phyloP scores from a whole-genome alignment of 306 rosid species.

The Trifolium fragiferum region DNA sequence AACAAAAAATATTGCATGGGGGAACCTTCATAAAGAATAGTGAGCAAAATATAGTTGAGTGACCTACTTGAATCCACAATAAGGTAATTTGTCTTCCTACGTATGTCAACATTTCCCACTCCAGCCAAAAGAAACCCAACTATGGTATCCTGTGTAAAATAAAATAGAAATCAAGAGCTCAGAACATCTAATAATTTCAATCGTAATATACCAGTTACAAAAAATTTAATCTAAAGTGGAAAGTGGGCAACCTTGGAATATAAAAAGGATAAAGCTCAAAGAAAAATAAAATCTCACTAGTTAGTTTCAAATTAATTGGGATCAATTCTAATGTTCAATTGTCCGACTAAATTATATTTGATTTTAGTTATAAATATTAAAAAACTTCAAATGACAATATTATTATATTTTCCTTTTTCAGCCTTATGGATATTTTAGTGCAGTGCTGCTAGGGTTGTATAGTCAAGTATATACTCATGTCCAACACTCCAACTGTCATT shows the following conservation, averaged over 20 bases:
- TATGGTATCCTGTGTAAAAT: slow-evolving; percentile 72
- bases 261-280: slow-evolving; percentile 15
- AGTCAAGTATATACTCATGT: slow-evolving; percentile 1
- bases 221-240: slow-evolving; percentile 1
- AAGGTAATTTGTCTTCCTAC: slow-evolving; percentile 94
- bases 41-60: not conserved
- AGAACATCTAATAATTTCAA: slow-evolving; percentile 12
- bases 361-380: slow-evolving; percentile 4
- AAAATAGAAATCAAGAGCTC: slow-evolving; percentile 13
- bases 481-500: not conserved
- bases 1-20: slow-evolving; percentile 32
- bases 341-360: not conserved
- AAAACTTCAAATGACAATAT: not conserved
- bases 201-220: slow-evolving; percentile 18
- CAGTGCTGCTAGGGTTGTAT: not conserved
- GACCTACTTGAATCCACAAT: slow-evolving; percentile 90
- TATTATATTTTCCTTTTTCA: not conserved
- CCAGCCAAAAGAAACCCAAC: slow-evolving; percentile 96
- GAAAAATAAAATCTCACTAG: slow-evolving; percentile 13
- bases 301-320: slow-evolving; percentile 19
- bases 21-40: slow-evolving; percentile 2
- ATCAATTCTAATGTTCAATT: slow-evolving; percentile 9
- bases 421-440: slow-evolving; percentile 11
- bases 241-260: not conserved
- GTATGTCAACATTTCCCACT: slow-evolving; percentile 91